Evolutionary conservation across 2,329 filamentous ascomycete species (phyloP).

Genomic region (Stemphylium beticola): DNA sequence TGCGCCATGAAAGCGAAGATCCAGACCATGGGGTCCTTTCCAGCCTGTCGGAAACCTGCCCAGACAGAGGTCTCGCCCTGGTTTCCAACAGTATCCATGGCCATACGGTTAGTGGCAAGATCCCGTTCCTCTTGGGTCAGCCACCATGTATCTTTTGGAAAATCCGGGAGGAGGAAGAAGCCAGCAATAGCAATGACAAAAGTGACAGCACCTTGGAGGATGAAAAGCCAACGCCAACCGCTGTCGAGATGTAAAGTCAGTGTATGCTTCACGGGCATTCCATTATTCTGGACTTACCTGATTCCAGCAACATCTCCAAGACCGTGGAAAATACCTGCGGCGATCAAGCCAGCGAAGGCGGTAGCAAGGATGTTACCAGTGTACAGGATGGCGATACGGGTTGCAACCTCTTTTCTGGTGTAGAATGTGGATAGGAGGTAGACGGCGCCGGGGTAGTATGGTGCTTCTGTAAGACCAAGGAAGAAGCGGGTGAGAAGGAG

Average conservation of each 20-base stretch:
- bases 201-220: slow-evolving; percentile 39
- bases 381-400: slow-evolving; percentile 59
- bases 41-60: slow-evolving; percentile 59
- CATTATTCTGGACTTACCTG: background rate
- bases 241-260: no score
- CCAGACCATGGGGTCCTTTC: slow-evolving; percentile 56
- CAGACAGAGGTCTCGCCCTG: slow-evolving; percentile 53
- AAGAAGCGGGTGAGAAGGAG: slow-evolving; percentile 55
- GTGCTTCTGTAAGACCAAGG: slow-evolving; percentile 52
- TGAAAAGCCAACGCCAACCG: slow-evolving; percentile 41
- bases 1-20: slow-evolving; percentile 46
- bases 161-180: slow-evolving; percentile 52
- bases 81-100: slow-evolving; percentile 58
- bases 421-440: slow-evolving; percentile 48
- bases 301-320: slow-evolving; percentile 30
- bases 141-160: slow-evolving; percentile 52
- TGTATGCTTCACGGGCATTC: no score
- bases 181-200: slow-evolving; percentile 42
- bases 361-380: slow-evolving; percentile 52
- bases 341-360: slow-evolving; percentile 53
- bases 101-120: slow-evolving; percentile 42
- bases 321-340: slow-evolving; percentile 44
- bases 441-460: slow-evolving; percentile 46
- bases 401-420: slow-evolving; percentile 47
- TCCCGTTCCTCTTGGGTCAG: slow-evolving; percentile 55